Percentiles rank a stretch among this genome's conserved stretches.
Conservation (phyloP, 371 early-diverging fungal genomes). For the Apophysomyces variabilis region DNA sequence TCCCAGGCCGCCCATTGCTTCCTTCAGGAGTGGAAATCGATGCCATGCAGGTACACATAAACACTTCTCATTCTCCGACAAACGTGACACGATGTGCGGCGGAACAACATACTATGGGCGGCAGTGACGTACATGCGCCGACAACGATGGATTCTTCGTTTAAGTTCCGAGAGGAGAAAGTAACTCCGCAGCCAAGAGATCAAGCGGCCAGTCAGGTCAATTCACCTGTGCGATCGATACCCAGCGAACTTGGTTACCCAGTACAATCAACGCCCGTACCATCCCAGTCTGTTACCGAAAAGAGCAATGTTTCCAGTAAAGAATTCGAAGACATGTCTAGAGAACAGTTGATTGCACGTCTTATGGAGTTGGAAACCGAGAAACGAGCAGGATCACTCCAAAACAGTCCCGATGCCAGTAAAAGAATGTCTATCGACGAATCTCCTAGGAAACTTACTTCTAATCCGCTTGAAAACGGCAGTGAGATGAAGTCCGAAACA, state of each 20-base stretch:
- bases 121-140: conserved; percentile 9
- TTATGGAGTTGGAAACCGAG: conserved; percentile 33
- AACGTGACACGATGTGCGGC: neutral
- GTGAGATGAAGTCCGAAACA: conserved; percentile 27
- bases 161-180: neutral
- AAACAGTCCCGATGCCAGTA: neutral
- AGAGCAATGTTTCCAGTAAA: conserved; percentile 20
- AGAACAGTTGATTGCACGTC: conserved; percentile 33
- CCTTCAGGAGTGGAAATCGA: neutral
- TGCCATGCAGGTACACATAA: conserved; percentile 13
- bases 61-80: conserved; percentile 4
- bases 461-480: neutral
- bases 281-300: conserved; percentile 18
- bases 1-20: neutral
- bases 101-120: neutral
- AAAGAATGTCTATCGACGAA: conserved; percentile 1
- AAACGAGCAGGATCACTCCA: conserved; percentile 21
- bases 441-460: neutral
- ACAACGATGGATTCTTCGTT: neutral
- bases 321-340: conserved; percentile 34
- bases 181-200: neutral
- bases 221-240: conserved; percentile 14
- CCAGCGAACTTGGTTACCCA: conserved; percentile 12
- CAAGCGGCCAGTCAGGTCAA: conserved; percentile 11
- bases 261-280: conserved; percentile 16